Evolutionary conservation across 352 stramenopile genomes (phyloP).

Genomic region (Elongisporangium prolatum): DNA sequence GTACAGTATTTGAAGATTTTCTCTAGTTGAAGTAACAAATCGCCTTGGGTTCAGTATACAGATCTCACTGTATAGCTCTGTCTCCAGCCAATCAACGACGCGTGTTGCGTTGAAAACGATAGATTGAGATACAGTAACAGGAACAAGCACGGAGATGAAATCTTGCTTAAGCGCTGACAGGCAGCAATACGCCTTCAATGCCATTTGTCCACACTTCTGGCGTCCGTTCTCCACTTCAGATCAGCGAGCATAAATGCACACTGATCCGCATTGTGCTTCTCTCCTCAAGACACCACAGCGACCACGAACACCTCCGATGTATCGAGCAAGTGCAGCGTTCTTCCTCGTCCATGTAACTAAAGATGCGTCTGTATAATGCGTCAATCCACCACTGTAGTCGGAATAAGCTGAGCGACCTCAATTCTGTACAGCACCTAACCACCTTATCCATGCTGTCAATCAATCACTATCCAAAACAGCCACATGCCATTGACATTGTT

Average conservation of each 20-base stretch:
- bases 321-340: conserved; percentile 1
- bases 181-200: neutral
- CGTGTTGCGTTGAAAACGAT: neutral
- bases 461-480: neutral
- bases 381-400: neutral
- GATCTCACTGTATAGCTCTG: neutral
- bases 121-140: neutral
- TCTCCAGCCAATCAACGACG: neutral
- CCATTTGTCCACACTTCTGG: neutral
- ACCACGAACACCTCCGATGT: conserved; percentile 3
- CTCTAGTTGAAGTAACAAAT: no score
- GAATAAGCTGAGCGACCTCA: neutral
- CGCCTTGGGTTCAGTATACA: neutral
- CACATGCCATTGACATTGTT: neutral
- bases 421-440: no score
- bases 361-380: neutral
- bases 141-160: neutral
- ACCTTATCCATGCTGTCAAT: neutral
- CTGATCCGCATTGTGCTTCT: neutral
- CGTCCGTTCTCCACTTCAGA: neutral
- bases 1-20: no score
- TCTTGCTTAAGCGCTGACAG: neutral
- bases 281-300: conserved; percentile 1
- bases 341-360: neutral
- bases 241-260: neutral